A percentile compares a stretch with the other conserved stretches of the same genome.
Evolutionary conservation across 202 grass and related monocot genomes (phyloP).

Genomic region (Thinopyrum obtusiflorum): DNA sequence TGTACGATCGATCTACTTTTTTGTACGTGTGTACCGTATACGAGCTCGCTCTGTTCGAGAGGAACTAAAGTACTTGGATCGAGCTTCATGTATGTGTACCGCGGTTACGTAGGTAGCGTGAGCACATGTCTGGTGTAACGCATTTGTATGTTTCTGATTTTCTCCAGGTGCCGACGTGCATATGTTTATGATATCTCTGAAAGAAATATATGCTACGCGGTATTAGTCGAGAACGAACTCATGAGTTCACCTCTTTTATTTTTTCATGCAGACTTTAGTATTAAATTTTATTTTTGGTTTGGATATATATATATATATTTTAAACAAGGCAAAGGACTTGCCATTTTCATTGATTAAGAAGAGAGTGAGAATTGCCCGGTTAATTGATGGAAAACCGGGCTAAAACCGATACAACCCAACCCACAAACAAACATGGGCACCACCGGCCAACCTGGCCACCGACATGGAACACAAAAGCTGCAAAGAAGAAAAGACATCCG

Average conservation of each 20-base stretch:
- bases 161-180: background rate
- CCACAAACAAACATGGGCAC: too few relatives aligned
- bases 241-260: background rate
- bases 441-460: too few relatives aligned
- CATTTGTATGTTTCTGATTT: background rate
- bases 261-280: background rate
- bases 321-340: too few relatives aligned
- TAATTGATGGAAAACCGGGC: too few relatives aligned
- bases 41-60: conserved; percentile 2
- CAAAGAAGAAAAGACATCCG: too few relatives aligned
- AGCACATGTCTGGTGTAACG: background rate
- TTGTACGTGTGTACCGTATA: background rate
- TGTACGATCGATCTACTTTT: background rate
- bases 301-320: too few relatives aligned
- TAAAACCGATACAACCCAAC: too few relatives aligned
- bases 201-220: background rate
- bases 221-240: background rate
- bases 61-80: too few relatives aligned
- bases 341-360: too few relatives aligned
- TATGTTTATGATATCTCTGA: background rate
- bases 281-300: too few relatives aligned
- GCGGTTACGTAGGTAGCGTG: background rate
- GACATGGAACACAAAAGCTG: too few relatives aligned
- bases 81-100: background rate
- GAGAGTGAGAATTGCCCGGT: too few relatives aligned